Evolutionary conservation across 257 asterid genomes (phyloP).

Genomic region (Solanum corneliomulleri): DNA sequence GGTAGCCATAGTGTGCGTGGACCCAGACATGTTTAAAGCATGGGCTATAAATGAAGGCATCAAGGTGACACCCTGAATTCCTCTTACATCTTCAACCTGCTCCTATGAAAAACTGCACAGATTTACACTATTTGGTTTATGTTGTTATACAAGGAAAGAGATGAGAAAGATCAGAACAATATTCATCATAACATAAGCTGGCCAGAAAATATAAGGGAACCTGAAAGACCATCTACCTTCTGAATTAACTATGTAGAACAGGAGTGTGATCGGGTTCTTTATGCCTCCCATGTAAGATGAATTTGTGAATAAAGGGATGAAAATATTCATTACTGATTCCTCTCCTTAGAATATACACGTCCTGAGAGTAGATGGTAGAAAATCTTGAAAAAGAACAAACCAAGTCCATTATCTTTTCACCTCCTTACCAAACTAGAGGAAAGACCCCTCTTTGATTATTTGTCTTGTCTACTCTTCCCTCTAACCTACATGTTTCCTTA

Average conservation of each 20-base stretch:
- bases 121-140: background rate
- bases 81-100: background rate
- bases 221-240: background rate
- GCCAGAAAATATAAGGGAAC: background rate
- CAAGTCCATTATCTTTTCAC: background rate
- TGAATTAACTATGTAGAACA: background rate
- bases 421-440: background rate
- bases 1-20: constrained; percentile 53
- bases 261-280: background rate
- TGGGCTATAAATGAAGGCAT: constrained; percentile 60
- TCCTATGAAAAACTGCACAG: background rate
- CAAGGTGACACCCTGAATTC: constrained; percentile 21
- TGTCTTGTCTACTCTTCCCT: background rate
- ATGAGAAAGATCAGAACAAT: background rate
- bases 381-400: background rate
- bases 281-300: background rate
- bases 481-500: background rate
- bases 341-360: background rate
- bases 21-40: constrained; percentile 45
- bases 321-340: background rate
- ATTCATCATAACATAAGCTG: background rate
- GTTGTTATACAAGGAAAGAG: background rate
- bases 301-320: background rate
- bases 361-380: background rate
- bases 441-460: background rate